Conservation (phyloP, 2,329 filamentous ascomycete species). For the Aschersonia sp. region DNA sequence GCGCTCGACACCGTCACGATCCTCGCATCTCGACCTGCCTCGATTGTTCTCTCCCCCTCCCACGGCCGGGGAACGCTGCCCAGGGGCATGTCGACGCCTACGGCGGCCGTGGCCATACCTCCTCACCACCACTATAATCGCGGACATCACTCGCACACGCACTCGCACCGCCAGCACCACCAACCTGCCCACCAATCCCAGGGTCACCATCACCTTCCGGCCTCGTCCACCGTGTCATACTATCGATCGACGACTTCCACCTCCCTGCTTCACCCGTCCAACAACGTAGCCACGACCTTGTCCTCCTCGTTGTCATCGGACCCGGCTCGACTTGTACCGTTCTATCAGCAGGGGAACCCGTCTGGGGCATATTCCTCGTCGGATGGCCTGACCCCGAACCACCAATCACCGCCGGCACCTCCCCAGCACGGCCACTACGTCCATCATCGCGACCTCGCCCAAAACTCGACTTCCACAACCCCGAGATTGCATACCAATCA, state of each 20-base stretch:
- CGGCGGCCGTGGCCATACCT: conserved; percentile 59
- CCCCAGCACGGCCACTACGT: conserved; percentile 13
- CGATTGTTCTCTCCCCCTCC: background rate
- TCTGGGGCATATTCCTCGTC: conserved; percentile 16
- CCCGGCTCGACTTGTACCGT: conserved; percentile 12
- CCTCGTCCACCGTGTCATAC: conserved; percentile 5
- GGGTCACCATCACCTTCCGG: conserved; percentile 7
- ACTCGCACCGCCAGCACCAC: conserved; percentile 3
- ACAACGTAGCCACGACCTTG: conserved; percentile 8
- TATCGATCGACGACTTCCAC: conserved; percentile 14
- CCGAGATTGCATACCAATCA: conserved; percentile 5
- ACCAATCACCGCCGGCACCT: conserved; percentile 15
- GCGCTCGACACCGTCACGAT: background rate
- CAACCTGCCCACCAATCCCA: conserved; percentile 8
- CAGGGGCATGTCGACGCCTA: conserved; percentile 61
- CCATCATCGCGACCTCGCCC: conserved; percentile 7
- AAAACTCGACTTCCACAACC: conserved; percentile 10
- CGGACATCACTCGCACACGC: conserved; percentile 3
- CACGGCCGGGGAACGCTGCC: background rate
- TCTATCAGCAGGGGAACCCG: conserved; percentile 10
- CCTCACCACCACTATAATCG: conserved; percentile 38
- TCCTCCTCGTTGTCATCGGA: conserved; percentile 12
- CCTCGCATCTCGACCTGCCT: background rate
- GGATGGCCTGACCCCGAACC: conserved; percentile 14
- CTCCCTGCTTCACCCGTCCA: conserved; percentile 11